Evolutionary conservation across 2,329 filamentous ascomycete species (phyloP).

Genomic region (Zymoseptoria passerinii): DNA sequence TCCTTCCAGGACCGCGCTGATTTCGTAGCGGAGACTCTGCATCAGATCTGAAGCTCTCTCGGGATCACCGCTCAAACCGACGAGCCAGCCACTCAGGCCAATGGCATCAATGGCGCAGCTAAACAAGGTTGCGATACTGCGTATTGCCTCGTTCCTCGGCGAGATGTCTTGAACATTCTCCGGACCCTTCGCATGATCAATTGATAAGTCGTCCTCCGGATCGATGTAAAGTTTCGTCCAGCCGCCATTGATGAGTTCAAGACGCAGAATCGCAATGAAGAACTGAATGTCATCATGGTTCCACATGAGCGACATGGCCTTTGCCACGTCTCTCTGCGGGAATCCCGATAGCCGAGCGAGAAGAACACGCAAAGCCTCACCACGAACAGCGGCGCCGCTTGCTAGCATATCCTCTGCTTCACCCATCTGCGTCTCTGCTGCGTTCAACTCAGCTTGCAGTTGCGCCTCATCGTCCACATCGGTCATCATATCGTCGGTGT

Average conservation of each 20-base stretch:
- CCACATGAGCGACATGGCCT: slow-evolving; percentile 55
- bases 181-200: slow-evolving; percentile 51
- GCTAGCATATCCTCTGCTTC: slow-evolving; percentile 60
- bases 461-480: slow-evolving; percentile 18
- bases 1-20: slow-evolving; percentile 53
- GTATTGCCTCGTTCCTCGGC: slow-evolving; percentile 59
- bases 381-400: slow-evolving; percentile 54
- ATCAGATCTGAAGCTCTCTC: slow-evolving; percentile 57
- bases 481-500: slow-evolving; percentile 41
- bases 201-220: slow-evolving; percentile 44
- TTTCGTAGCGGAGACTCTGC: slow-evolving; percentile 56
- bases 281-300: slow-evolving; percentile 60
- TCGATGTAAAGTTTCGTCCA: slow-evolving; percentile 69
- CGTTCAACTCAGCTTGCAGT: slow-evolving; percentile 33
- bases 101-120: slow-evolving; percentile 68
- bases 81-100: slow-evolving; percentile 66
- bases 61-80: slow-evolving; percentile 46
- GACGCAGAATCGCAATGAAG: slow-evolving; percentile 62
- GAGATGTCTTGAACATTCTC: slow-evolving; percentile 38
- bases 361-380: slow-evolving; percentile 57
- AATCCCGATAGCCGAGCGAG: slow-evolving; percentile 63
- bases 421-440: slow-evolving; percentile 49
- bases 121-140: slow-evolving; percentile 62
- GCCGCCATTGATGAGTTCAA: slow-evolving; percentile 64
- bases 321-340: slow-evolving; percentile 51